Percentiles rank a stretch among this genome's conserved stretches.
These are phyloP conservation scores for Ganoderma leucocontextum DNA, from an alignment of 1,284 basidiomycete species.

Conservation along the genomic window DNA sequence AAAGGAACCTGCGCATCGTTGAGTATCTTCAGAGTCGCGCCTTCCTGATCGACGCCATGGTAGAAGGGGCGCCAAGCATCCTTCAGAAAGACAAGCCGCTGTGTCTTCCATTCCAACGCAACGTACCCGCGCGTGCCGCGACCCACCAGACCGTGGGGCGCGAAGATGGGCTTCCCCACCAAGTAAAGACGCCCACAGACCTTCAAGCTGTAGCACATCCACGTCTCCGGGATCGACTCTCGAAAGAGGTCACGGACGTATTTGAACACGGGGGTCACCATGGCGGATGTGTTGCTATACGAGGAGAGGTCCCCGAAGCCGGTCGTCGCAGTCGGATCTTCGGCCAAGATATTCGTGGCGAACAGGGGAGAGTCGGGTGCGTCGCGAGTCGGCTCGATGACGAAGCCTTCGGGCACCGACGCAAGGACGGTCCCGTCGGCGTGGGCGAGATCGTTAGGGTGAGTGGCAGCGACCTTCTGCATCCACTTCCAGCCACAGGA, in stretches of 20 bases:
- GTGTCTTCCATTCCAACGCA: conserved; percentile 5
- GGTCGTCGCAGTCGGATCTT: neutral
- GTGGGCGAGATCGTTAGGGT: conserved; percentile 6
- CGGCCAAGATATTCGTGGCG: neutral
- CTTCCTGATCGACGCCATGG: neutral
- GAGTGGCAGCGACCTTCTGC: neutral
- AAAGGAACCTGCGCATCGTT: neutral
- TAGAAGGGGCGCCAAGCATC: conserved; percentile 1
- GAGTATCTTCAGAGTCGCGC: neutral
- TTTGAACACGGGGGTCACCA: conserved; percentile 6
- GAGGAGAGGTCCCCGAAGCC: neutral
- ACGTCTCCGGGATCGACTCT: conserved; percentile 7
- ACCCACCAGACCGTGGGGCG: neutral
- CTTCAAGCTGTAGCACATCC: conserved; percentile 15
- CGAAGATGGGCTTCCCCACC: neutral
- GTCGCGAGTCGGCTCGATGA: neutral
- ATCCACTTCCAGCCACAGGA: conserved; percentile 21
- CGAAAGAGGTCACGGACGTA: conserved; percentile 21
- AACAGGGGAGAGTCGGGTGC: neutral
- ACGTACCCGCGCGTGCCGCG: conserved; percentile 12
- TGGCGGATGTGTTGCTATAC: neutral
- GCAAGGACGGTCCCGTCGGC: neutral
- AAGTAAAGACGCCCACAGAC: neutral
- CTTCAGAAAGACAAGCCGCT: conserved; percentile 16
- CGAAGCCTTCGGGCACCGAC: neutral